Evolutionary conservation across 495 filamentous ascomycete species (phyloP).

Genomic region (Parachaetomium inaequale): DNA sequence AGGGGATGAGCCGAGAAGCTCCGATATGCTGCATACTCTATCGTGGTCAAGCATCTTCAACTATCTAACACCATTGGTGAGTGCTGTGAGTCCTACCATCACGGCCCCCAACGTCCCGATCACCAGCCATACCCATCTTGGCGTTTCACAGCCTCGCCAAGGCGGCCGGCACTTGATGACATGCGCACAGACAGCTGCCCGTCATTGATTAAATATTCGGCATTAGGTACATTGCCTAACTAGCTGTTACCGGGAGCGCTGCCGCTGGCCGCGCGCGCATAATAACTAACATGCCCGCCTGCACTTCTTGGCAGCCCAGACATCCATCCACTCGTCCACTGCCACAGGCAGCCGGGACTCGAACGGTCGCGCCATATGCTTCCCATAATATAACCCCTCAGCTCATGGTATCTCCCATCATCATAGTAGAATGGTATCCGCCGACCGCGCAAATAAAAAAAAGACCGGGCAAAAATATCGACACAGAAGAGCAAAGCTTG

Average conservation of each 20-base stretch:
- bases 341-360: conserved; percentile 9
- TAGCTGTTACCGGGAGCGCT: not conserved
- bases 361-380: not conserved
- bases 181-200: conserved; percentile 2
- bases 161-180: not conserved
- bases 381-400: not conserved
- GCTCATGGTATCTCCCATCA: conserved; percentile 20
- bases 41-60: too few species aligned
- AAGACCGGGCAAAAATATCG: conserved; percentile 7
- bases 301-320: not conserved
- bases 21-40: not conserved
- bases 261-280: not conserved
- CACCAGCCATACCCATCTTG: not conserved
- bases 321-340: not conserved
- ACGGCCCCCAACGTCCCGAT: not conserved
- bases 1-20: not conserved
- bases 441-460: not conserved
- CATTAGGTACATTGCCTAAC: not conserved
- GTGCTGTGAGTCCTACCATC: too few species aligned
- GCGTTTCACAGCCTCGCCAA: not conserved
- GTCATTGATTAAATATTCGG: not conserved
- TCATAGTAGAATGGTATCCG: conserved; percentile 7
- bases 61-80: too few species aligned
- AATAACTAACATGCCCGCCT: not conserved
- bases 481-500: not conserved